Evolutionary conservation across 2,329 filamentous ascomycete genomes (phyloP).

Genomic region (Pestalotiopsis sp.): DNA sequence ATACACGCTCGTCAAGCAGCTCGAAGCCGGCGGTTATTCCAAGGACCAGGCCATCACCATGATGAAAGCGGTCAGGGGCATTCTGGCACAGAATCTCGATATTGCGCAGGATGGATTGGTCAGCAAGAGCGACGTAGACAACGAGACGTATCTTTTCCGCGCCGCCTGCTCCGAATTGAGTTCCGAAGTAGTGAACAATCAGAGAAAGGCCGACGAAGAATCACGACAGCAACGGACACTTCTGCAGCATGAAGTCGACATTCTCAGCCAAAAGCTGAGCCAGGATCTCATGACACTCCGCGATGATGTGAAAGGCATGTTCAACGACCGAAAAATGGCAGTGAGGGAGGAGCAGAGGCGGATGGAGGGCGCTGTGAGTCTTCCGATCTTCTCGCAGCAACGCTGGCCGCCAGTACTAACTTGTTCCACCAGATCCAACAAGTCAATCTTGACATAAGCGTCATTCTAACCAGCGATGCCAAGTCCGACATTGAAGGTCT

Average conservation of each 20-base stretch:
- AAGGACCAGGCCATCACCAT: constrained; percentile 76
- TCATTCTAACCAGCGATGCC: constrained; percentile 84
- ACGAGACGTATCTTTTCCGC: constrained; percentile 91
- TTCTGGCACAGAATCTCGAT: constrained; percentile 79
- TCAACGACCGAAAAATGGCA: constrained; percentile 93
- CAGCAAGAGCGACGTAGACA: constrained; percentile 91
- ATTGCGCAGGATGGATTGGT: constrained; percentile 80
- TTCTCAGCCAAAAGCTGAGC: constrained; percentile 79
- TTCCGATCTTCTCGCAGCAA: neutral
- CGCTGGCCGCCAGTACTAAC: constrained; percentile 1
- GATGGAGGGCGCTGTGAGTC: constrained; percentile 75
- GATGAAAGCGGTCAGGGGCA: constrained; percentile 87
- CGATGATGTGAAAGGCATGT: constrained; percentile 92
- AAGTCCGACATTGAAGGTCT: constrained; percentile 91
- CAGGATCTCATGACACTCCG: constrained; percentile 83
- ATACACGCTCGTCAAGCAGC: constrained; percentile 82
- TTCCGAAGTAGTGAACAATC: constrained; percentile 81
- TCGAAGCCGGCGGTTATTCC: constrained; percentile 73
- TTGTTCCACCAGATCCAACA: constrained; percentile 71
- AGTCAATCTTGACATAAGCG: constrained; percentile 94
- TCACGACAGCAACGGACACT: constrained; percentile 82
- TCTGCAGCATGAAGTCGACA: constrained; percentile 94
- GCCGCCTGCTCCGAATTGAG: constrained; percentile 91
- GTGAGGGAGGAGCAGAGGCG: constrained; percentile 85
- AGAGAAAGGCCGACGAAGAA: constrained; percentile 76